phyloP scores from a whole-genome alignment of 177 flowering plant genomes.

The Vitis hybrid region DNA sequence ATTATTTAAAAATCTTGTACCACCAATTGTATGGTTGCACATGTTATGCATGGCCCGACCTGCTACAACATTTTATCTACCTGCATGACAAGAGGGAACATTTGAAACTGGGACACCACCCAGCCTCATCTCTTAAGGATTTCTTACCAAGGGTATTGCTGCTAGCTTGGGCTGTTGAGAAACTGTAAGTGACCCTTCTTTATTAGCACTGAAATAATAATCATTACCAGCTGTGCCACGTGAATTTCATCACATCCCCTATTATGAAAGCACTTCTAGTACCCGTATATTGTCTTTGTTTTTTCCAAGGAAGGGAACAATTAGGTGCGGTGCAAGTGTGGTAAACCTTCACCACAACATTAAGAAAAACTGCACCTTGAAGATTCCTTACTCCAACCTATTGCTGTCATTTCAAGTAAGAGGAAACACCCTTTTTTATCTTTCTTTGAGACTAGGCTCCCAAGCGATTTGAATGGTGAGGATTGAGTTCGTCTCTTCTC shows the following conservation, averaged over 20 bases:
- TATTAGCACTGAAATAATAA: slow-evolving; percentile 31
- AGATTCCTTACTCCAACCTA: too few species aligned
- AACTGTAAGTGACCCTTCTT: slow-evolving; percentile 36
- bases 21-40: slow-evolving; percentile 40
- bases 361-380: too few species aligned
- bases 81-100: slow-evolving; percentile 38
- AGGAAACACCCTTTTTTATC: too few species aligned
- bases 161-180: slow-evolving; percentile 62
- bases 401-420: too few species aligned
- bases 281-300: too few species aligned
- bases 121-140: slow-evolving; percentile 60
- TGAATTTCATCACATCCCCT: slow-evolving; percentile 46
- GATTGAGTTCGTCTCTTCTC: too few species aligned
- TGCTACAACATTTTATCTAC: slow-evolving; percentile 33
- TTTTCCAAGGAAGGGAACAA: too few species aligned
- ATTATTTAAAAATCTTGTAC: slow-evolving; percentile 43
- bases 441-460: too few species aligned
- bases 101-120: slow-evolving; percentile 36
- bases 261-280: too few species aligned
- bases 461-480: too few species aligned
- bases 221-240: slow-evolving; percentile 55
- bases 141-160: slow-evolving; percentile 44
- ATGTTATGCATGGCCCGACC: slow-evolving; percentile 41
- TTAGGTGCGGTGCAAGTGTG: too few species aligned
- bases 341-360: too few species aligned